Evolutionary conservation across 352 stramenopile genomes (phyloP).

Genomic region (Phytophthora citrophthora): DNA sequence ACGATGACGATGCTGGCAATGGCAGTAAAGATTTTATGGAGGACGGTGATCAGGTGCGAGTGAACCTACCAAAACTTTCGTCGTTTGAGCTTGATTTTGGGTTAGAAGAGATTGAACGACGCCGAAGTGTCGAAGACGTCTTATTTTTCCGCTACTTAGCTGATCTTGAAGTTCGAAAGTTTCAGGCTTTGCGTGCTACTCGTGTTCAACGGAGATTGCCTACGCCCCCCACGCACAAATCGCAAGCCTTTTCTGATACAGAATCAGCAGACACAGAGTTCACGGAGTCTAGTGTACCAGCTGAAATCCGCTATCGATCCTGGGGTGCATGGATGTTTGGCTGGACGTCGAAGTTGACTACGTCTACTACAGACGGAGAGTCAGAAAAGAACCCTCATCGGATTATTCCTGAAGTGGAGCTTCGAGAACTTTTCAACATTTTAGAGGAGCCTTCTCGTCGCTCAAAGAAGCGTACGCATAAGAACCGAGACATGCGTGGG

Average conservation of each 20-base stretch:
- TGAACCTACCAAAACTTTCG: constrained; percentile 19
- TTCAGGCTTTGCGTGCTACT: constrained; percentile 27
- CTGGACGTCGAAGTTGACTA: constrained; percentile 76
- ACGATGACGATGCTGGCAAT: constrained; percentile 51
- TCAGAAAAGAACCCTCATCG: constrained; percentile 39
- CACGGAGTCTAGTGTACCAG: constrained; percentile 73
- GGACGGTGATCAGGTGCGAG: constrained; percentile 17
- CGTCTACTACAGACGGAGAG: constrained; percentile 38
- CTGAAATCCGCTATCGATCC: constrained; percentile 75
- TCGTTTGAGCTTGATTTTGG: constrained; percentile 38
- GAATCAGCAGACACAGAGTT: constrained; percentile 84
- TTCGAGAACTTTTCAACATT: constrained; percentile 89
- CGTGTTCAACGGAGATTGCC: constrained; percentile 29
- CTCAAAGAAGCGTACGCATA: constrained; percentile 56
- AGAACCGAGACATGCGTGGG: constrained; percentile 30
- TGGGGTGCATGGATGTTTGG: constrained; percentile 90
- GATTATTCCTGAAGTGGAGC: constrained; percentile 80
- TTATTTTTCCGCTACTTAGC: constrained; percentile 87
- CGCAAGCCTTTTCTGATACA: constrained; percentile 64
- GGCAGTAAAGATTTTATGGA: constrained; percentile 24
- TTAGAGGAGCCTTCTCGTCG: constrained; percentile 79
- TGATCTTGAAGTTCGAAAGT: constrained; percentile 56
- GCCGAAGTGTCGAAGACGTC: constrained; percentile 81
- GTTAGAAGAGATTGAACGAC: constrained; percentile 78
- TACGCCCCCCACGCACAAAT: constrained; percentile 54